Conservation (phyloP, 306 rosid genomes). For the Prunus persica region Prunus_persica_NCBIv2 NC_034009.1:12707501-12708000, state of each 20-base stretch:
- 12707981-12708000: conserved; percentile 49
- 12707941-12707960: conserved; percentile 88
- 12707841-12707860: neutral
- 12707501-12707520: conserved; percentile 91
- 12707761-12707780: conserved; percentile 76
- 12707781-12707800: conserved; percentile 14
- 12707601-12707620: conserved; percentile 46
- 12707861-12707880: neutral
- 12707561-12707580: conserved; percentile 89
- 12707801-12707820: neutral
- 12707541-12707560: conserved; percentile 86
- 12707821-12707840: neutral
- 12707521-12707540: conserved; percentile 78
- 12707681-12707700: conserved; percentile 4
- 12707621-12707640: conserved; percentile 15
- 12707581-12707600: conserved; percentile 87
- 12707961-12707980: conserved; percentile 54
- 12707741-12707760: conserved; percentile 94
- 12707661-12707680: neutral
- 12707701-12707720: conserved; percentile 74
- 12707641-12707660: neutral
- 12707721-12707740: conserved; percentile 94
- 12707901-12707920: conserved; percentile 71
- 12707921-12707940: conserved; percentile 81
- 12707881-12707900: neutral